A percentile compares a stretch with the other conserved stretches of the same genome.
These are phyloP conservation scores for Talaromyces amestolkiae DNA, from an alignment of 2,329 filamentous ascomycete species.

Conservation along the genomic window DNA sequence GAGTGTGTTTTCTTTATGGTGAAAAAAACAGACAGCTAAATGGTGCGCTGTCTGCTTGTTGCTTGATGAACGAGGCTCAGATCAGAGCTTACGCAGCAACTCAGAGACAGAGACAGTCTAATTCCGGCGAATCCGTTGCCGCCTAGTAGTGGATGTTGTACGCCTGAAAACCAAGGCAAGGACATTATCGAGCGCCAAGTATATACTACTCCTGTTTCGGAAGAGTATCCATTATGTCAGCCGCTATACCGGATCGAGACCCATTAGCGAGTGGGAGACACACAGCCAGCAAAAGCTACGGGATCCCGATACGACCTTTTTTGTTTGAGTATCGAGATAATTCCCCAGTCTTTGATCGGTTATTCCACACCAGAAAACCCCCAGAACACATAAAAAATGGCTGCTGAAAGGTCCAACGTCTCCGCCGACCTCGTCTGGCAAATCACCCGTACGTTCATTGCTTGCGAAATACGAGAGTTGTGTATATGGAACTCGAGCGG, in stretches of 20 bases:
- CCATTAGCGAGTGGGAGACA: constrained; percentile 18
- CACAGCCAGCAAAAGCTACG: constrained; percentile 14
- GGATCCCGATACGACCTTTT: constrained; percentile 1
- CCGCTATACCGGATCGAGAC: constrained; percentile 16
- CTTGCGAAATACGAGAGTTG: neutral
- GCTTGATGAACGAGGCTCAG: neutral
- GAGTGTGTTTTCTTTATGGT: neutral
- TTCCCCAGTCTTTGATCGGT: constrained; percentile 6
- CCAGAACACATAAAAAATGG: constrained; percentile 33
- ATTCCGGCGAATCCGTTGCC: constrained; percentile 14
- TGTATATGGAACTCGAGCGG: neutral
- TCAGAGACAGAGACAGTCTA: neutral
- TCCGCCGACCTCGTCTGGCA: constrained; percentile 93
- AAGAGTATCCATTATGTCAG: constrained; percentile 1
- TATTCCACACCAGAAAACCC: constrained; percentile 1
- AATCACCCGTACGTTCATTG: constrained; percentile 74
- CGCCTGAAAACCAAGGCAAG: neutral
- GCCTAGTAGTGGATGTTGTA: neutral
- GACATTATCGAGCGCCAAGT: neutral
- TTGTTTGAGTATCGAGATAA: constrained; percentile 8
- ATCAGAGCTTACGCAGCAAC: neutral
- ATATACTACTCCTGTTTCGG: neutral
- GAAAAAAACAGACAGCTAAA: neutral
- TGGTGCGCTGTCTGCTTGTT: neutral
- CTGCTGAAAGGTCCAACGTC: constrained; percentile 65